Evolutionary conservation across 2,329 filamentous ascomycete genomes (phyloP).

Genomic region (Apiospora phragmitis): DNA sequence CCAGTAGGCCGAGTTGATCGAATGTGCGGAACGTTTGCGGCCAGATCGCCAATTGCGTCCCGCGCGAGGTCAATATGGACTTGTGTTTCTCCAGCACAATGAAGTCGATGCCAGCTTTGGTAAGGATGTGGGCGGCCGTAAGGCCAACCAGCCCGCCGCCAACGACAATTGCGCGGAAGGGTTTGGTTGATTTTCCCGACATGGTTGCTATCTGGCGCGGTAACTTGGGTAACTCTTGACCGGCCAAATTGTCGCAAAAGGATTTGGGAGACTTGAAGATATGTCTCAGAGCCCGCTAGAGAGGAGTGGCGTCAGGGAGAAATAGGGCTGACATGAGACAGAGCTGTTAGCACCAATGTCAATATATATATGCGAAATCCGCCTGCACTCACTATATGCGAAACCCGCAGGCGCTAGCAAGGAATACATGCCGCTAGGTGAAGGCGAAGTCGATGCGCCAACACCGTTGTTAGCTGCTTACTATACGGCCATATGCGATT

Average conservation of each 20-base stretch:
- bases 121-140: conserved; percentile 27
- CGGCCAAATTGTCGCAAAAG: neutral
- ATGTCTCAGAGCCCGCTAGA: neutral
- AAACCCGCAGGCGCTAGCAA: neutral
- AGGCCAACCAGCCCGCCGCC: conserved; percentile 29
- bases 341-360: neutral
- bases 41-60: conserved; percentile 25
- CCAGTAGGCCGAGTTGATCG: conserved; percentile 25
- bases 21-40: conserved; percentile 27
- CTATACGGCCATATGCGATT: neutral
- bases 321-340: neutral
- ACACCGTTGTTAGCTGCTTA: neutral
- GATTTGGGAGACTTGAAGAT: neutral
- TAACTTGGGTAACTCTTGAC: neutral
- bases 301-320: neutral
- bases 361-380: neutral
- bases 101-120: conserved; percentile 28
- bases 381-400: neutral
- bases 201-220: neutral
- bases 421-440: neutral
- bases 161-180: conserved; percentile 27
- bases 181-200: conserved; percentile 13
- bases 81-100: conserved; percentile 27
- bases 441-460: neutral
- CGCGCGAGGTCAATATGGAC: conserved; percentile 19